Percentiles rank a stretch among this genome's conserved stretches.
phyloP scores from a whole-genome alignment of 164 flowering plant species.

The Sedum album region DNA sequence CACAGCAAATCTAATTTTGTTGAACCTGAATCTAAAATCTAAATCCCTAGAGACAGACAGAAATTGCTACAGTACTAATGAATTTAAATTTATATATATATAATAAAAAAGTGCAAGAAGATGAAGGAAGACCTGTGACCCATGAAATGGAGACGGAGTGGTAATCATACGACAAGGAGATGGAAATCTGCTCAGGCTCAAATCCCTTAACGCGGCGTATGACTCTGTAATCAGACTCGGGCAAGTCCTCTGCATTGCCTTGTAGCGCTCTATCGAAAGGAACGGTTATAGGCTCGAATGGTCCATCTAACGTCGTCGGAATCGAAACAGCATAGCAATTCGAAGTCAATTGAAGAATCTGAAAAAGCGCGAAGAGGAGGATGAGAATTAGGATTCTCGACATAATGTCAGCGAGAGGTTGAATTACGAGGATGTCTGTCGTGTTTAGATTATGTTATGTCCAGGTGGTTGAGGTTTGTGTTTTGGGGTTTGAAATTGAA shows the following conservation, averaged over 20 bases:
- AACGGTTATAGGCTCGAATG: conserved; percentile 65
- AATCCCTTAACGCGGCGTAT: conserved; percentile 39
- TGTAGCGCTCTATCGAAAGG: conserved; percentile 44
- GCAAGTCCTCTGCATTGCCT: conserved; percentile 66
- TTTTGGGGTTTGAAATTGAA: background rate
- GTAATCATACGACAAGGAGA: conserved; percentile 51
- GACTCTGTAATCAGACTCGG: conserved; percentile 58
- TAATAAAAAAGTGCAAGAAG: too few relatives aligned
- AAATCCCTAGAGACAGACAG: too few relatives aligned
- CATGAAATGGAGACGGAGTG: conserved; percentile 91
- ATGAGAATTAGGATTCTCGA: background rate
- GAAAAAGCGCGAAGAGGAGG: background rate
- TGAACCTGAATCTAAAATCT: background rate
- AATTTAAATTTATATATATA: too few relatives aligned
- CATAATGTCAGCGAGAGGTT: too few relatives aligned
- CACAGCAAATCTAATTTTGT: background rate
- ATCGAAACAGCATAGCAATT: conserved; percentile 11
- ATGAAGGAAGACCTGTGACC: conserved; percentile 82
- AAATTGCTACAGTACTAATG: background rate
- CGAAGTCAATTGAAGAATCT: background rate
- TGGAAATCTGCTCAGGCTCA: conserved; percentile 78
- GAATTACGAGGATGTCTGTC: too few relatives aligned
- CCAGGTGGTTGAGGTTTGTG: too few relatives aligned
- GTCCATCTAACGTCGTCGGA: conserved; percentile 72
- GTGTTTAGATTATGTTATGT: too few relatives aligned